phyloP scores from a whole-genome alignment of 441 rosid genomes.

The Croton setiger region DNA sequence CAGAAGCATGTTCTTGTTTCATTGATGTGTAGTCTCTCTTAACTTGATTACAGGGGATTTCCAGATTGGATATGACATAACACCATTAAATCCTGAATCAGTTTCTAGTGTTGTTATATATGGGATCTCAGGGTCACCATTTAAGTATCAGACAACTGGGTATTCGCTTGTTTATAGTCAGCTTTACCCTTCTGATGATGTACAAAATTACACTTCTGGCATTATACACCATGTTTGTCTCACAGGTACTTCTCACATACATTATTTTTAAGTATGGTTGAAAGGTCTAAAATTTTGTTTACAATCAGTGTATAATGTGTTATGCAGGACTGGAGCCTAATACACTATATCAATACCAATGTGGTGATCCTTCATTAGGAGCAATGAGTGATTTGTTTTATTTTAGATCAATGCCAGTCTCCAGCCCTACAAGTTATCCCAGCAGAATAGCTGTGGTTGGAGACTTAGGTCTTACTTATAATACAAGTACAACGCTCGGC shows the following conservation, averaged over 20 bases:
- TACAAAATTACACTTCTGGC: slow-evolving; percentile 71
- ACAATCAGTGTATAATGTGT: slow-evolving; percentile 10
- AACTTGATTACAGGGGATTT: slow-evolving; percentile 50
- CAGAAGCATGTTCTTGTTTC: not conserved
- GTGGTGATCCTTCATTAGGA: slow-evolving; percentile 51
- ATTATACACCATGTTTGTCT: slow-evolving; percentile 76
- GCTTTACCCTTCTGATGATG: slow-evolving; percentile 69
- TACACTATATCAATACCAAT: slow-evolving; percentile 39
- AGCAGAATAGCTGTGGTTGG: slow-evolving; percentile 46
- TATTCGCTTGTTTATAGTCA: slow-evolving; percentile 65
- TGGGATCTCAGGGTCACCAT: slow-evolving; percentile 40
- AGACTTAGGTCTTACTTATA: slow-evolving; percentile 56
- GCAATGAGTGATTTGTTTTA: slow-evolving; percentile 37
- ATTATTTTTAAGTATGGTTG: not conserved
- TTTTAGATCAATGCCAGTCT: slow-evolving; percentile 47
- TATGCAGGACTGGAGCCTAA: slow-evolving; percentile 44
- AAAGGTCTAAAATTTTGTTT: not conserved
- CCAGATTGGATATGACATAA: slow-evolving; percentile 57
- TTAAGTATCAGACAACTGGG: slow-evolving; percentile 48
- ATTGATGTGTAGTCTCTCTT: not conserved
- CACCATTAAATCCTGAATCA: slow-evolving; percentile 57
- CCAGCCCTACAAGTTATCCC: slow-evolving; percentile 39
- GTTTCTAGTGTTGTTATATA: slow-evolving; percentile 56
- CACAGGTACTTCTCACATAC: slow-evolving; percentile 37
- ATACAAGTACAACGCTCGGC: slow-evolving; percentile 40